Base-by-base conservation (phyloP, 2,329 filamentous ascomycete species). In the Aspergillus candidus region DNA sequence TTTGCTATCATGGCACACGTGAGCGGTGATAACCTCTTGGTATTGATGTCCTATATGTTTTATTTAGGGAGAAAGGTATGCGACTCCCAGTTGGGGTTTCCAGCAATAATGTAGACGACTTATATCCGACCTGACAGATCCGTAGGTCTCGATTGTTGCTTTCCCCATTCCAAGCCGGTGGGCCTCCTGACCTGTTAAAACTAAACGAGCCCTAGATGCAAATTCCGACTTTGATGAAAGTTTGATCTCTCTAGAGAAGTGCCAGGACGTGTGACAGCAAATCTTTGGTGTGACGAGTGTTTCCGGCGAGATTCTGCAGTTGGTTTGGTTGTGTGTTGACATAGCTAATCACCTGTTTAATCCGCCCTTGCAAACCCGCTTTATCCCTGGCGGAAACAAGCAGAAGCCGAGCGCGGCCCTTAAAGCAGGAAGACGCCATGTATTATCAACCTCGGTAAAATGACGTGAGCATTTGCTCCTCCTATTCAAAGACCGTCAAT, bases 151-250 rank as follows among this genome's bases (percentile, higher is more conserved):
- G 15, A 56, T 54, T 2, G 39, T 38, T 4, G 57, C 46, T 11
- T 31, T 35, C 1, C 58, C 63, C 62, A 66, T 65, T 4, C 36
- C 44, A 8, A 43, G 18, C 48, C 55, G 65, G 32, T 65, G 61
- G 5, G 63, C 62, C 2, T 61, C 63, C 34, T 66, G 62, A 4
- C 63, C 63, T 2, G 58, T 65, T 41, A 62, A 65, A 18, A 58
- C 38, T 40, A 60, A 57, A 22, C 7, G 13, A 38, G 32, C 6
- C 22, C 6, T 4, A 7, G 22, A 6, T 22, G 22, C 22, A 22
- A 6, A 22, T 22, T 22, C 7, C 6, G 22, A 22, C 22, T 22
- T 4, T 22, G 22, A 6, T 22, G 22, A 22, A 22, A 22, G 22
- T 22, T 22, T 2, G 22, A 22, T 22, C 4, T 22, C 5, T 22